These are phyloP conservation scores for Albugo laibachii DNA, from an alignment of 352 stramenopile genomes.

Conservation along the genomic window DNA sequence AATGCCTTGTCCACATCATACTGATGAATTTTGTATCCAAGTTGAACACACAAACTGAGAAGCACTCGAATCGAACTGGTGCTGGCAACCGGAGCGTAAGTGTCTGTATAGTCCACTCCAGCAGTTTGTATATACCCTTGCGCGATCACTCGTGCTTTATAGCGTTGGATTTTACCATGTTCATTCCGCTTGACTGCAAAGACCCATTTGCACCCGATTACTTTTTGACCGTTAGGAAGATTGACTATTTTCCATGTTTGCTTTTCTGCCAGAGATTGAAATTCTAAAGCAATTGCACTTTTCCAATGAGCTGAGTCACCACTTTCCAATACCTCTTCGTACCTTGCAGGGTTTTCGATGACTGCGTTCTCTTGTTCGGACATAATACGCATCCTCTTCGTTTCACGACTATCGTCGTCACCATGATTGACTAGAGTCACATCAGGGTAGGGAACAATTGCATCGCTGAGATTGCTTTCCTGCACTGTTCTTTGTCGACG, in stretches of 20 bases:
- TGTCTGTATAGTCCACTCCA: not conserved
- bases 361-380: not conserved
- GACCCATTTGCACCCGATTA: not conserved
- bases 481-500: too few species aligned
- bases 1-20: not conserved
- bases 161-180: not conserved
- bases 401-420: too few species aligned
- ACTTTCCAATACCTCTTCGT: constrained; percentile 2
- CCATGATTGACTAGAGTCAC: too few species aligned
- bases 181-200: not conserved
- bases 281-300: not conserved
- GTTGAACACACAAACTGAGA: not conserved
- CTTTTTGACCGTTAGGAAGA: not conserved
- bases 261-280: not conserved
- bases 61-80: not conserved
- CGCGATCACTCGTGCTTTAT: not conserved
- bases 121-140: not conserved
- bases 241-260: not conserved
- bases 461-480: too few species aligned
- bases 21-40: not conserved
- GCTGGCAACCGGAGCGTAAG: not conserved
- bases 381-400: not conserved
- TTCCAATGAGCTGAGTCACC: not conserved
- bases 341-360: not conserved
- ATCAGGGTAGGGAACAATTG: too few species aligned